Percentiles rank a stretch among this genome's conserved stretches.
Conservation (phyloP, 192 early-diverging fungal species). For the Spizellomyces punctatus region DNA sequence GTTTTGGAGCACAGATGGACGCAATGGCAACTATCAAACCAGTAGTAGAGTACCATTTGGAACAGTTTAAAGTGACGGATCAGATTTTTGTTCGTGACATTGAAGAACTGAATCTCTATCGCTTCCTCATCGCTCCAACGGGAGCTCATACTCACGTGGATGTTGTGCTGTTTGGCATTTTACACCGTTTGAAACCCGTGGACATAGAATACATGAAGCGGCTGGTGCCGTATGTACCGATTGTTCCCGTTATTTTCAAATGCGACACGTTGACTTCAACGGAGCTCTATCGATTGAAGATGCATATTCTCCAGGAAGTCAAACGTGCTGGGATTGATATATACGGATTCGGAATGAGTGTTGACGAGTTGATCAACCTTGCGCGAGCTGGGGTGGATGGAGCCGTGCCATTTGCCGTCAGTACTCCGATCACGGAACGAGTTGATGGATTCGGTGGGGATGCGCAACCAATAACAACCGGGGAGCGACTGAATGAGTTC, state of each 20-base stretch:
- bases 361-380: constrained; percentile 49
- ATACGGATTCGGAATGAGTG: constrained; percentile 57
- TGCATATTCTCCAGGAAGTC: constrained; percentile 51
- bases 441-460: neutral
- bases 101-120: constrained; percentile 10
- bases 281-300: constrained; percentile 58
- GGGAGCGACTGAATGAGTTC: constrained; percentile 46
- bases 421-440: constrained; percentile 10
- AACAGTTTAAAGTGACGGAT: constrained; percentile 42
- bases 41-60: constrained; percentile 39
- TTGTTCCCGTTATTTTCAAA: constrained; percentile 73
- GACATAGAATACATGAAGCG: constrained; percentile 39
- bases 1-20: constrained; percentile 45
- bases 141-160: constrained; percentile 51
- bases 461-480: neutral
- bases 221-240: constrained; percentile 57
- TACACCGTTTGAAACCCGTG: constrained; percentile 34
- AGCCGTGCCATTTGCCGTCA: constrained; percentile 58
- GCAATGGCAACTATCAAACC: constrained; percentile 43
- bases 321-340: constrained; percentile 54
- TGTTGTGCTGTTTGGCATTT: constrained; percentile 45
- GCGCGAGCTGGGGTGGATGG: constrained; percentile 46
- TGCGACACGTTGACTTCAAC: constrained; percentile 57
- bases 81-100: constrained; percentile 29
- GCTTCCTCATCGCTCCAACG: constrained; percentile 32